phyloP scores from a whole-genome alignment of 805 yeast genomes.

The Sugiyamaella chiloensis region DNA sequence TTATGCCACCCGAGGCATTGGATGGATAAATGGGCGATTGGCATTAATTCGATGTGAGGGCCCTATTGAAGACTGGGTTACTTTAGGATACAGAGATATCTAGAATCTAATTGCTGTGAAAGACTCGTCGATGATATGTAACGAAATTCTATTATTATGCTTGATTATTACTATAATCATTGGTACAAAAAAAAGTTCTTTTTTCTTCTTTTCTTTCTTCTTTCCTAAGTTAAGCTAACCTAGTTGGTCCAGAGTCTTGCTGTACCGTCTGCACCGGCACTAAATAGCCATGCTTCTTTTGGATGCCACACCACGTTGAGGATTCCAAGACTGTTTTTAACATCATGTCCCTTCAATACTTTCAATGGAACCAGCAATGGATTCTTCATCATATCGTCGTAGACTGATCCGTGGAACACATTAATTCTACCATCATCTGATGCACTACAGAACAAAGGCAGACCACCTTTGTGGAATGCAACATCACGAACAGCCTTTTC shows the following conservation, averaged over 20 bases:
- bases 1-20: conserved; percentile 38
- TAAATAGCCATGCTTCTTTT: conserved; percentile 94
- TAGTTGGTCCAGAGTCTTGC: conserved; percentile 96
- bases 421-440: conserved; percentile 92
- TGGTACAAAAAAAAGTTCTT: neutral
- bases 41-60: conserved; percentile 70
- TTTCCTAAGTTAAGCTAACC: too few relatives aligned
- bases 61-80: conserved; percentile 65
- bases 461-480: conserved; percentile 74
- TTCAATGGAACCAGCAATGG: conserved; percentile 95
- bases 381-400: conserved; percentile 91
- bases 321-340: conserved; percentile 78
- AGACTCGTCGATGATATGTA: too few relatives aligned
- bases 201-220: too few relatives aligned
- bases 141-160: too few relatives aligned
- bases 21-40: conserved; percentile 69
- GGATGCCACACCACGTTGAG: conserved; percentile 93
- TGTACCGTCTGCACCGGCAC: conserved; percentile 95
- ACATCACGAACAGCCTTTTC: conserved; percentile 90
- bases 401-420: conserved; percentile 94
- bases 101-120: too few relatives aligned
- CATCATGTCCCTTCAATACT: conserved; percentile 86
- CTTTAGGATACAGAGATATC: conserved; percentile 46
- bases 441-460: conserved; percentile 92
- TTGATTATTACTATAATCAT: too few relatives aligned